phyloP scores from a whole-genome alignment of 495 filamentous ascomycete genomes.

The Clavariopsis aquatica region DNA sequence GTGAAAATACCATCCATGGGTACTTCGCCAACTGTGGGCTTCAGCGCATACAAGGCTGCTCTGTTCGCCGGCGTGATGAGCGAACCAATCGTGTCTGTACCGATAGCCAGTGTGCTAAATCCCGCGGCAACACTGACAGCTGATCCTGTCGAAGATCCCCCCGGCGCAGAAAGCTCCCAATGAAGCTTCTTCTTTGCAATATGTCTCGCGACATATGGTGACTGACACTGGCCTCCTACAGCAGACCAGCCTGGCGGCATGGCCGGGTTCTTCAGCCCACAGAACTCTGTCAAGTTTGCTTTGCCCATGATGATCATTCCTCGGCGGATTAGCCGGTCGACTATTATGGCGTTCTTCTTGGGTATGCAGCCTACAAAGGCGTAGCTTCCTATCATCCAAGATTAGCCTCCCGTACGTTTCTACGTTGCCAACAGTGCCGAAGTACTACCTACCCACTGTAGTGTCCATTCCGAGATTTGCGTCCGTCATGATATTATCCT shows the following conservation, averaged over 20 bases:
- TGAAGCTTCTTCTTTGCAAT: constrained; percentile 36
- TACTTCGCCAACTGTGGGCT: constrained; percentile 39
- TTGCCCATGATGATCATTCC: constrained; percentile 44
- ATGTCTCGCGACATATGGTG: constrained; percentile 39
- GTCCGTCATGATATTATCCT: constrained; percentile 44
- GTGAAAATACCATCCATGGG: constrained; percentile 39
- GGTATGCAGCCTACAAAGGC: constrained; percentile 44
- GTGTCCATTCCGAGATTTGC: constrained; percentile 39
- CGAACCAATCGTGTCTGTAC: constrained; percentile 42
- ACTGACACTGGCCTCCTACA: constrained; percentile 43
- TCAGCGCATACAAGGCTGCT: constrained; percentile 41
- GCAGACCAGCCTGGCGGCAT: constrained; percentile 44
- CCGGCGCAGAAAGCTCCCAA: constrained; percentile 35
- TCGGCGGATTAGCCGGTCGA: constrained; percentile 41
- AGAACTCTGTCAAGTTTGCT: constrained; percentile 44
- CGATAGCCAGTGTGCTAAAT: constrained; percentile 42
- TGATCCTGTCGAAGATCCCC: constrained; percentile 41
- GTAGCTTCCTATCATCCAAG: constrained; percentile 38
- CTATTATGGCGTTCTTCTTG: constrained; percentile 44
- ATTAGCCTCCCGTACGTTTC: constrained; percentile 22
- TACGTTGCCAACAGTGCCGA: constrained; percentile 2
- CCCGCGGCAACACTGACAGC: constrained; percentile 41
- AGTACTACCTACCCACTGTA: constrained; percentile 36
- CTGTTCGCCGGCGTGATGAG: constrained; percentile 43
- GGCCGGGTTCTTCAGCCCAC: constrained; percentile 38